phyloP scores from a whole-genome alignment of 345 rosid genomes.

The Crucihimalaya himalaica region DNA sequence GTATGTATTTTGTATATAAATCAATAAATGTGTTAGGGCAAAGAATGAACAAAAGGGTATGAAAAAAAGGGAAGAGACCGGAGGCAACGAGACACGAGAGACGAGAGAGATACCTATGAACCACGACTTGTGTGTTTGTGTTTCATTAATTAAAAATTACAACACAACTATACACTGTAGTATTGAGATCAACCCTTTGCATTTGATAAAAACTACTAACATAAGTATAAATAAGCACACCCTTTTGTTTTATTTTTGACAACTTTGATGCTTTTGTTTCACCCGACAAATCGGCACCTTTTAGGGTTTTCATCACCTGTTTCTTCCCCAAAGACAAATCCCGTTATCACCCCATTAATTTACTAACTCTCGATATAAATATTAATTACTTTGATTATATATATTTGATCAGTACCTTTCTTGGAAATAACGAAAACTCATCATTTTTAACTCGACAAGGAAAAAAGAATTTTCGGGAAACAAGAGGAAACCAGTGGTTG shows the following conservation, averaged over 20 bases:
- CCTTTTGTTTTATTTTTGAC: slow-evolving; percentile 43
- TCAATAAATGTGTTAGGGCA: slow-evolving; percentile 36
- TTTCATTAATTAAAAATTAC: not conserved
- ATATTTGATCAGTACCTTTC: slow-evolving; percentile 33
- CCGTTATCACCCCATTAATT: slow-evolving; percentile 37
- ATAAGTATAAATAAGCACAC: slow-evolving; percentile 42
- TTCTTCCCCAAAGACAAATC: slow-evolving; percentile 43
- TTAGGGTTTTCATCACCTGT: slow-evolving; percentile 47
- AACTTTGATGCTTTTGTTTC: slow-evolving; percentile 49
- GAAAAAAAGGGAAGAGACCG: slow-evolving; percentile 33
- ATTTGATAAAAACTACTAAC: slow-evolving; percentile 16
- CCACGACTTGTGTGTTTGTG: slow-evolving; percentile 31
- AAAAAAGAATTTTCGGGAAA: slow-evolving; percentile 38
- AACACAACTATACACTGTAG: not conserved
- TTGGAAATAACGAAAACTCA: slow-evolving; percentile 41
- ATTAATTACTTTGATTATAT: slow-evolving; percentile 7
- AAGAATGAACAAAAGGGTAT: slow-evolving; percentile 36
- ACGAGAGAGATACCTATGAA: slow-evolving; percentile 40
- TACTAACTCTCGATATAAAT: slow-evolving; percentile 12
- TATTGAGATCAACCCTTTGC: not conserved
- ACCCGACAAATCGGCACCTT: slow-evolving; percentile 47
- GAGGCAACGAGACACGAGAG: slow-evolving; percentile 37
- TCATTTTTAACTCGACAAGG: slow-evolving; percentile 39
- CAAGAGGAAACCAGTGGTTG: slow-evolving; percentile 35
- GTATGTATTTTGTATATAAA: not conserved